Evolutionary conservation across 1,284 basidiomycete species (phyloP).

Genomic region (Rugosomyces carneus): DNA sequence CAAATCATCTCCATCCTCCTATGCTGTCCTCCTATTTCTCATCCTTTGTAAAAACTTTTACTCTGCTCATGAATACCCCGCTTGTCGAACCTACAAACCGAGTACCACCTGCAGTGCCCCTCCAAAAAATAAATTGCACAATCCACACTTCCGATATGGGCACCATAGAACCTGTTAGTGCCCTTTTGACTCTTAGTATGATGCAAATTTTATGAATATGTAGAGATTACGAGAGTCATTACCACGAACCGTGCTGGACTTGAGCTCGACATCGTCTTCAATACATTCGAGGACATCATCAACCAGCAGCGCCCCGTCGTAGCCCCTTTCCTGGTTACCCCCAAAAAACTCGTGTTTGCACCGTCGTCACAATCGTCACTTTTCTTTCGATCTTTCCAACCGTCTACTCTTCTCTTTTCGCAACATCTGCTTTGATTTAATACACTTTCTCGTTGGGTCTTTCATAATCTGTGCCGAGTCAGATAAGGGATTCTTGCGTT

Average conservation of each 20-base stretch:
- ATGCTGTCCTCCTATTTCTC: slow-evolving; percentile 19
- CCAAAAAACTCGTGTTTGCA: no score
- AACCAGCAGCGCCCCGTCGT: not conserved
- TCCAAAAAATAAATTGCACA: slow-evolving; percentile 3
- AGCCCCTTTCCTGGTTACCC: no score
- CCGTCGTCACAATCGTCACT: no score
- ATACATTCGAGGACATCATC: slow-evolving; percentile 7
- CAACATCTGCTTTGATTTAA: no score
- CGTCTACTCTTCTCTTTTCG: no score
- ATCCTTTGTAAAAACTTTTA: slow-evolving; percentile 20
- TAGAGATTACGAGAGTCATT: not conserved
- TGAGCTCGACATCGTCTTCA: not conserved
- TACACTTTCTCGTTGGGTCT: no score
- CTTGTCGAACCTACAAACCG: slow-evolving; percentile 24
- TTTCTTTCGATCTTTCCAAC: no score
- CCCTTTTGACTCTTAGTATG: no score
- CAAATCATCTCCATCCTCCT: no score
- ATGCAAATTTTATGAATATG: no score
- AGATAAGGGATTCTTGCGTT: no score
- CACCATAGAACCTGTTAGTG: slow-evolving; percentile 7
- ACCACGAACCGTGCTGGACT: not conserved
- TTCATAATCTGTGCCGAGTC: no score
- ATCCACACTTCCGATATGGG: not conserved
- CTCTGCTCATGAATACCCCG: slow-evolving; percentile 28
- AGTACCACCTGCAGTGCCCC: slow-evolving; percentile 5